Evolutionary conservation across 352 stramenopile genomes (phyloP), one percentile per base, ranked within the genome.

Genomic region (Globisporangium rhizosaccharum): DNA sequence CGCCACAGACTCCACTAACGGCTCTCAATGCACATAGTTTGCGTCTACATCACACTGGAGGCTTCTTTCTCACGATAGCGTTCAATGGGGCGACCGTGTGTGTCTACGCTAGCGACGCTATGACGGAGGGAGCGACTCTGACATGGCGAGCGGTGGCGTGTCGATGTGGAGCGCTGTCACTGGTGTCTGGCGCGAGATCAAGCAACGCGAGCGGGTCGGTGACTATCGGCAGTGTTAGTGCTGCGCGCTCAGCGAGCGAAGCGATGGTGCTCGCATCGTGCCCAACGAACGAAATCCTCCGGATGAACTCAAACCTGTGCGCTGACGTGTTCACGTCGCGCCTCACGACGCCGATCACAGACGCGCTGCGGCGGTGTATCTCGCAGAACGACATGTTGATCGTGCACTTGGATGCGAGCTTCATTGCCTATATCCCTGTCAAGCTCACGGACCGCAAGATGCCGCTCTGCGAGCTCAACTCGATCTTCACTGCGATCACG

Each of bases 401-500:
- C 87, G 70, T 70, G 9, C 82, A 94, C 65, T 33, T 95, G 17
- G 84, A 94, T 59, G 73, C 76, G n/a, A 88, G 69, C 58, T 91
- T 92, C 33, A 94, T 95, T 64, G 84, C 94, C 47, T 82, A 84
- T 36, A 95, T 95, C 51, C 84, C 86, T 1, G 86, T 97, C 46
- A 98, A 98, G 61, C 72, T 98, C 4, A 97, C 85, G 0, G 96
- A 99, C 55, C 76, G 89, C 17, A 96, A 97, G 57, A 96, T 89
- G 11, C 96, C 96, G 8, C 67, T 98, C 2, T 97, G 97, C 44
- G 97, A 99, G 66, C 76, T 99, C 41, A 99, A 99, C 84, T 99
- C 97, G 98, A 99, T 99, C 53, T 99, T 99, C 68, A 99, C 97
- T 14, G 96, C 97, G n/a, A 98, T 99, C 53, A 99, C 98, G 0